phyloP scores from a whole-genome alignment of 2,329 filamentous ascomycete genomes.

The Ceratocystis lukuohia region DNA sequence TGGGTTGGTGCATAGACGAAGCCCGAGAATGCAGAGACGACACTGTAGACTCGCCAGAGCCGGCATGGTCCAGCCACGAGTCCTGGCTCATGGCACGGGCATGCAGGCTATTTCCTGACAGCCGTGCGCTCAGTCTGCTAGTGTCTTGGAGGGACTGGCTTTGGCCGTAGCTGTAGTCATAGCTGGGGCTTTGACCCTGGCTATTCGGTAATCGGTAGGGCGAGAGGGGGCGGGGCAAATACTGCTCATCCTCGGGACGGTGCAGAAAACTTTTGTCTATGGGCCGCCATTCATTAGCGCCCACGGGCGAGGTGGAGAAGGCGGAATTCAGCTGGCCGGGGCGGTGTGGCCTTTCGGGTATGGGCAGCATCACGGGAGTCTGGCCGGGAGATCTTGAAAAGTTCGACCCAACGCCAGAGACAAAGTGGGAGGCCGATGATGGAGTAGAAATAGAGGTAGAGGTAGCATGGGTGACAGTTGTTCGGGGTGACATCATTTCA shows the following conservation, averaged over 20 bases:
- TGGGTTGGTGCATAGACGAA: conserved; percentile 48
- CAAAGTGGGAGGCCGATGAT: conserved; percentile 9
- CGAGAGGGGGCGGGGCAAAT: conserved; percentile 59
- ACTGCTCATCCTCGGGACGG: conserved; percentile 40
- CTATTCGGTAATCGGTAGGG: conserved; percentile 42
- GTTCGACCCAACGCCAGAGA: conserved; percentile 1
- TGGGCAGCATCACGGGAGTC: conserved; percentile 9
- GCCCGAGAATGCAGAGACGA: conserved; percentile 72
- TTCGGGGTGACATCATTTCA: conserved; percentile 13
- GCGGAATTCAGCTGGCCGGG: conserved; percentile 17
- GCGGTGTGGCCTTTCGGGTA: conserved; percentile 14
- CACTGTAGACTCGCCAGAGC: conserved; percentile 66
- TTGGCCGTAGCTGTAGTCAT: conserved; percentile 22
- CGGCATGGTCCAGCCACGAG: conserved; percentile 88
- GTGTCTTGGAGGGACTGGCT: conserved; percentile 21
- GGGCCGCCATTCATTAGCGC: conserved; percentile 24
- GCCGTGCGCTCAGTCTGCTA: conserved; percentile 17
- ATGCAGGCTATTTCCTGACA: conserved; percentile 26
- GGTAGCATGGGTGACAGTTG: conserved; percentile 3
- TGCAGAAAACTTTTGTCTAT: conserved; percentile 28
- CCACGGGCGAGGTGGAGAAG: conserved; percentile 22
- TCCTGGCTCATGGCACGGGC: conserved; percentile 54
- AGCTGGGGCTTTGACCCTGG: conserved; percentile 26
- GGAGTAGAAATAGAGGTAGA: background rate
- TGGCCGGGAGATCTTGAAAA: background rate